Percentiles rank a stretch among this genome's conserved stretches.
These are phyloP conservation scores for Chaetomium sp. DNA, from an alignment of 2,329 filamentous ascomycete species.

Conservation along the genomic window DNA sequence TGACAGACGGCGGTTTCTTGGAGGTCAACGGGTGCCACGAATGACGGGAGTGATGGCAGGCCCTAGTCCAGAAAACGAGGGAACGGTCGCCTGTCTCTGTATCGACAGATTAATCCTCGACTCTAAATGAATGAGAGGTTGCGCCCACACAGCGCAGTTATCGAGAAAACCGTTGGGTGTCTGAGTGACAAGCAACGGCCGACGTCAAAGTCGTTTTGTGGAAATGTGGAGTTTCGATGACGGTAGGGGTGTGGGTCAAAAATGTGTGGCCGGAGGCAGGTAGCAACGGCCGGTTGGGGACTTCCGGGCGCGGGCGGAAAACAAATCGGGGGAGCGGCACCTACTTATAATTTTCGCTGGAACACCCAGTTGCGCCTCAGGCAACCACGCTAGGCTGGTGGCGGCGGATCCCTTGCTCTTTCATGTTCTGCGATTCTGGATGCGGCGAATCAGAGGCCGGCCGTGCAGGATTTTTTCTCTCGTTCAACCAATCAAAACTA, in stretches of 20 bases:
- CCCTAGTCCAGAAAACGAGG: slow-evolving; percentile 36
- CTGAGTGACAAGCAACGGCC: slow-evolving; percentile 32
- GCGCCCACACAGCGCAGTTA: slow-evolving; percentile 37
- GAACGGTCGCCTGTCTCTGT: slow-evolving; percentile 34
- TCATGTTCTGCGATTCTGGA: slow-evolving; percentile 43
- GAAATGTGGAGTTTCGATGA: slow-evolving; percentile 35
- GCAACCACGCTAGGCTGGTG: slow-evolving; percentile 48
- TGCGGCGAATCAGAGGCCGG: slow-evolving; percentile 45
- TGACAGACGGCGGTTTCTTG: slow-evolving; percentile 34
- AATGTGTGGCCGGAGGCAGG: slow-evolving; percentile 50
- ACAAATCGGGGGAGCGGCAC: slow-evolving; percentile 53
- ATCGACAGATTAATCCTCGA: slow-evolving; percentile 35
- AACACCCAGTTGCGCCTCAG: slow-evolving; percentile 41
- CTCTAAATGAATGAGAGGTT: slow-evolving; percentile 38
- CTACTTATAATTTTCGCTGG: slow-evolving; percentile 59
- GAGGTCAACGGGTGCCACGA: slow-evolving; percentile 33
- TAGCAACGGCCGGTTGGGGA: slow-evolving; percentile 57
- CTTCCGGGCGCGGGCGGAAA: slow-evolving; percentile 56
- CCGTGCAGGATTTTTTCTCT: slow-evolving; percentile 45
- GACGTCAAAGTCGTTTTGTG: slow-evolving; percentile 30
- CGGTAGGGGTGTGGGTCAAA: slow-evolving; percentile 40
- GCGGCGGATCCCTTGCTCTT: slow-evolving; percentile 47
- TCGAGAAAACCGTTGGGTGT: slow-evolving; percentile 25
- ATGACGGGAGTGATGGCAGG: slow-evolving; percentile 25
- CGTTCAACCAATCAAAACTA: slow-evolving; percentile 38